phyloP scores from a whole-genome alignment of 202 grass and related monocot genomes.

The Bolboschoenoplectus hybrid region DNA sequence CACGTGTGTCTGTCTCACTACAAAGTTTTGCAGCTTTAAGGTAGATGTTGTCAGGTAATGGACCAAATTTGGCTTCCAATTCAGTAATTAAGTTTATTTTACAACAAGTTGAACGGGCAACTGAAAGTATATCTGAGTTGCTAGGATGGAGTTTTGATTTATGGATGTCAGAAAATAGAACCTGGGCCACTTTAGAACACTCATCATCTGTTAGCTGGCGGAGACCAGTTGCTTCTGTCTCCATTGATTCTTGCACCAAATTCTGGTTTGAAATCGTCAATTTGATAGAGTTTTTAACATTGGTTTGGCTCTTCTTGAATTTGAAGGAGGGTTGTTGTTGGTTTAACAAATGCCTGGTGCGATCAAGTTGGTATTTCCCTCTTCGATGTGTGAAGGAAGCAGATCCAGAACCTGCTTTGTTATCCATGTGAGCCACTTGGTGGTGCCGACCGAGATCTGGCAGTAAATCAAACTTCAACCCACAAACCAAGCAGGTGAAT shows the following conservation, averaged over 20 bases:
- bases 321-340: constrained; percentile 58
- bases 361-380: constrained; percentile 86
- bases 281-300: constrained; percentile 55
- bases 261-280: constrained; percentile 52
- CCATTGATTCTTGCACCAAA: constrained; percentile 46
- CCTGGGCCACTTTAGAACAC: constrained; percentile 69
- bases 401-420: constrained; percentile 39
- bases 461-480: constrained; percentile 75
- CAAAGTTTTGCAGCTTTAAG: constrained; percentile 93
- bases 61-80: constrained; percentile 82
- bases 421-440: constrained; percentile 72
- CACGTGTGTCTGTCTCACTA: constrained; percentile 82
- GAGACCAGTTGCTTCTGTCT: constrained; percentile 59
- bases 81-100: constrained; percentile 67
- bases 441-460: constrained; percentile 80
- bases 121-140: constrained; percentile 75
- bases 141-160: constrained; percentile 90
- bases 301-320: constrained; percentile 61
- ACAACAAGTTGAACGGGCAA: constrained; percentile 84
- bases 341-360: constrained; percentile 69
- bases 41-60: constrained; percentile 76
- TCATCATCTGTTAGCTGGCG: constrained; percentile 62
- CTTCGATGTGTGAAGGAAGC: constrained; percentile 55
- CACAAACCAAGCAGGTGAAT: constrained; percentile 68
- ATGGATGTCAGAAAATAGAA: constrained; percentile 80